Conservation (phyloP, 2,329 filamentous ascomycete genomes). For the Sclerotinia minor region DNA sequence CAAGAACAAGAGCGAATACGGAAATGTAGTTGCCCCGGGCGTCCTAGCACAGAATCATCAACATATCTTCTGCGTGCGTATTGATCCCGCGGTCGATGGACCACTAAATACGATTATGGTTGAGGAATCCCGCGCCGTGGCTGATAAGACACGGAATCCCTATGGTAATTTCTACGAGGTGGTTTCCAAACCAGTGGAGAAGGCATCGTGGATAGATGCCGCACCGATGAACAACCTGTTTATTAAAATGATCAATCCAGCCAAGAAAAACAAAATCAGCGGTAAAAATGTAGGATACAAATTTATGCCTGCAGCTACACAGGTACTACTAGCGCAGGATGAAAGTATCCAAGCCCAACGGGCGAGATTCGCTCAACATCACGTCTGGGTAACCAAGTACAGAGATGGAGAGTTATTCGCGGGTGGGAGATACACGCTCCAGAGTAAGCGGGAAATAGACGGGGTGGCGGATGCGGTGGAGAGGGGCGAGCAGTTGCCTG, state of each 20-base stretch:
- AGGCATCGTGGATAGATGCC: slow-evolving; percentile 47
- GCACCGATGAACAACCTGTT: slow-evolving; percentile 58
- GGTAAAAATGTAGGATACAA: slow-evolving; percentile 84
- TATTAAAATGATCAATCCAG: slow-evolving; percentile 86
- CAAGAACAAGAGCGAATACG: slow-evolving; percentile 50
- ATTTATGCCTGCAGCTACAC: slow-evolving; percentile 80
- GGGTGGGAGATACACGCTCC: slow-evolving; percentile 41
- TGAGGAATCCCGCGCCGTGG: slow-evolving; percentile 54
- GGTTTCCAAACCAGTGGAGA: slow-evolving; percentile 46
- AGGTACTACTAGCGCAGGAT: slow-evolving; percentile 75
- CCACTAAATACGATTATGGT: slow-evolving; percentile 53
- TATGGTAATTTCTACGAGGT: slow-evolving; percentile 54
- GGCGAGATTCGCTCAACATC: slow-evolving; percentile 82
- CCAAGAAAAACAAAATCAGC: slow-evolving; percentile 76
- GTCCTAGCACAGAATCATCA: slow-evolving; percentile 61
- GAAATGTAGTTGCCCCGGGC: slow-evolving; percentile 62
- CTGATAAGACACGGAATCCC: slow-evolving; percentile 50
- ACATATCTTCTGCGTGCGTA: slow-evolving; percentile 56
- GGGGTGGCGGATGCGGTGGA: slow-evolving; percentile 66
- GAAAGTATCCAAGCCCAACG: slow-evolving; percentile 86
- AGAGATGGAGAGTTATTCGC: slow-evolving; percentile 47
- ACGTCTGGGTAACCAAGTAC: slow-evolving; percentile 88
- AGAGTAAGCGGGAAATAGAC: slow-evolving; percentile 36
- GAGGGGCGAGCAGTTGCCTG: slow-evolving; percentile 72
- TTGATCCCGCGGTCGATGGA: slow-evolving; percentile 59